Evolutionary conservation across 192 early-diverging fungal genomes (phyloP).

Genomic region (Phlyctochytrium arcticum): DNA sequence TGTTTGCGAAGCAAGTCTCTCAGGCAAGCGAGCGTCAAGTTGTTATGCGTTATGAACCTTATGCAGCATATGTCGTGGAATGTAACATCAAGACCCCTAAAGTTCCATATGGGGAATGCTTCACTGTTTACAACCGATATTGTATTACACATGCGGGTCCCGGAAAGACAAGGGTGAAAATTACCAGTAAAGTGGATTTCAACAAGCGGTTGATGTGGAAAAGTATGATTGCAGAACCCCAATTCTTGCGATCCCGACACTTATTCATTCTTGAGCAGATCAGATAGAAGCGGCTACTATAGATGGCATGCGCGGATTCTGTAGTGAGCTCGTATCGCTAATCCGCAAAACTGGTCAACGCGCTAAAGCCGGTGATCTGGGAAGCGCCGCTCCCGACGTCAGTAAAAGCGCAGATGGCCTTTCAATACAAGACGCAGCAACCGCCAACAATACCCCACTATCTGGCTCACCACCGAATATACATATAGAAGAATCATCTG

Average conservation of each 20-base stretch:
- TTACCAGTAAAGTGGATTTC: constrained; percentile 28
- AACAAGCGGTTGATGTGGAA: constrained; percentile 34
- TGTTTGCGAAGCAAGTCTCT: constrained; percentile 16
- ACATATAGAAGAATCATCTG: not conserved
- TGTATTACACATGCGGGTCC: constrained; percentile 27
- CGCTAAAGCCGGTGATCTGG: not conserved
- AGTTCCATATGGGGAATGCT: constrained; percentile 31
- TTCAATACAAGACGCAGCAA: not conserved
- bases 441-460: not conserved
- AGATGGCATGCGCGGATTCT: constrained; percentile 9
- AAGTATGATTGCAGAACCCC: constrained; percentile 6
- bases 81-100: constrained; percentile 19
- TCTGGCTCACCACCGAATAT: not conserved
- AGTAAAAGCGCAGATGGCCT: not conserved
- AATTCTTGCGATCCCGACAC: not conserved
- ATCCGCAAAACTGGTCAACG: not conserved
- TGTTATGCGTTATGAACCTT: not conserved
- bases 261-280: not conserved
- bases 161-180: constrained; percentile 22
- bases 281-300: constrained; percentile 16
- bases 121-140: constrained; percentile 18
- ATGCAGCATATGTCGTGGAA: constrained; percentile 19
- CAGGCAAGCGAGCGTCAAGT: constrained; percentile 1
- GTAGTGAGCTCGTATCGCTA: not conserved
- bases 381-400: not conserved